phyloP scores from a whole-genome alignment of 306 rosid genomes.

The Lathyrus sativus region DNA sequence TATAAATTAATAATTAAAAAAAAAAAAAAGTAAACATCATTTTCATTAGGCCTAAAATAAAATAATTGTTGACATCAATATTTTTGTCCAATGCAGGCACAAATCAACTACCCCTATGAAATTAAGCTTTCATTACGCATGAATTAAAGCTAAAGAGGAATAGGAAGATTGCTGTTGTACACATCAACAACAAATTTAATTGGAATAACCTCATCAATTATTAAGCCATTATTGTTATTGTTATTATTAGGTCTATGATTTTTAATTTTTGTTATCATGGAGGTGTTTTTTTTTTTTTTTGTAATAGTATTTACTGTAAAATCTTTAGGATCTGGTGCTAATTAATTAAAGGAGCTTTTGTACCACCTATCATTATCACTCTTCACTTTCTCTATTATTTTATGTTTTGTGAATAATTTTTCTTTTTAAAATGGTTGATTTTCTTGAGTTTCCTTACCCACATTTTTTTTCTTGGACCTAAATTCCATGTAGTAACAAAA shows the following conservation, averaged over 20 bases:
- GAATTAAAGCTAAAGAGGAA: constrained; percentile 48
- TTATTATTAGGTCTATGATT: constrained; percentile 52
- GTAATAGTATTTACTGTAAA: constrained; percentile 65
- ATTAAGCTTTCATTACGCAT: constrained; percentile 57
- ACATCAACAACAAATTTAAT: constrained; percentile 63
- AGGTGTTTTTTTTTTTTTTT: constrained; percentile 34
- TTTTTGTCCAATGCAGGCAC: constrained; percentile 54
- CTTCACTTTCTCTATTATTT: background rate
- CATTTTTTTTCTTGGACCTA: no score
- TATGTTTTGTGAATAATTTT: constrained; percentile 42
- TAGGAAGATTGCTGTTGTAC: constrained; percentile 52
- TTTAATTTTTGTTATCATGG: constrained; percentile 47
- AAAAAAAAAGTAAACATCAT: background rate
- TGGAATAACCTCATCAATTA: constrained; percentile 52
- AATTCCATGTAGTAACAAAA: no score
- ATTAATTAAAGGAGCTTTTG: constrained; percentile 55
- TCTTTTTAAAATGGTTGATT: no score
- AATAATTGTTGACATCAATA: constrained; percentile 19
- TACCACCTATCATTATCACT: constrained; percentile 44
- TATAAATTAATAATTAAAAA: constrained; percentile 1
- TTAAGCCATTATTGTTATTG: constrained; percentile 49
- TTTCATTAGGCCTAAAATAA: constrained; percentile 34
- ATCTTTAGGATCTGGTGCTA: constrained; percentile 59
- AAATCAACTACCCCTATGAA: constrained; percentile 70
- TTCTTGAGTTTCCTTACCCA: no score